A percentile compares a stretch with the other conserved stretches of the same genome.
Conservation (phyloP, 2,329 filamentous ascomycete genomes). For the Apiospora pterosperma region DNA sequence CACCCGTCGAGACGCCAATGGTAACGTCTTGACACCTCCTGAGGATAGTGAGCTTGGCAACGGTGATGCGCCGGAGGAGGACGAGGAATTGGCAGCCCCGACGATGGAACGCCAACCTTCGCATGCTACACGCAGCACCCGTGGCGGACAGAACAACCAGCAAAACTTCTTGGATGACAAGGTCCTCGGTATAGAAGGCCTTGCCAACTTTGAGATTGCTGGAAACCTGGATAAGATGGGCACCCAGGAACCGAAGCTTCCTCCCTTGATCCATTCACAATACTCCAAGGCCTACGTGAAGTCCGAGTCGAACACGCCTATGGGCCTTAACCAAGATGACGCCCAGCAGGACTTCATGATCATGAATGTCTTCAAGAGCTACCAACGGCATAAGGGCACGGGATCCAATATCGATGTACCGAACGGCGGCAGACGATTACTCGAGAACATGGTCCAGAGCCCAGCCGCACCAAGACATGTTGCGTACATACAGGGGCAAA, state of each 20-base stretch:
- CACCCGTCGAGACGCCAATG: conserved; percentile 52
- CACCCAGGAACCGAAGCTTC: conserved; percentile 55
- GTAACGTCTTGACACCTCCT: conserved; percentile 44
- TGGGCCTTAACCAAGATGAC: conserved; percentile 47
- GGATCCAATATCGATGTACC: conserved; percentile 54
- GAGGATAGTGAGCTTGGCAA: conserved; percentile 53
- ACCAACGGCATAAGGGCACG: conserved; percentile 48
- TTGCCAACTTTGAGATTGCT: conserved; percentile 57
- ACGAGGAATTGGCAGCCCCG: conserved; percentile 46
- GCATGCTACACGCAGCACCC: conserved; percentile 61
- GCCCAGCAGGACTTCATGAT: conserved; percentile 53
- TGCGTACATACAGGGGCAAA: conserved; percentile 42
- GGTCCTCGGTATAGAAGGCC: conserved; percentile 56
- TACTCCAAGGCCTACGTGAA: conserved; percentile 57
- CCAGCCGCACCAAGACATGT: conserved; percentile 46
- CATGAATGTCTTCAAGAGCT: conserved; percentile 56
- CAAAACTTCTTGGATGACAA: conserved; percentile 57
- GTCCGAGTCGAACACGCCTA: conserved; percentile 54
- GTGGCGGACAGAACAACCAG: conserved; percentile 44
- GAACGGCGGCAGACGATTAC: conserved; percentile 50
- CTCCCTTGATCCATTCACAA: conserved; percentile 52
- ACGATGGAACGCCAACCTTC: conserved; percentile 63
- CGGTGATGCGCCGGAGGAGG: conserved; percentile 47
- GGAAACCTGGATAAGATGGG: conserved; percentile 56
- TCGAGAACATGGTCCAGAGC: conserved; percentile 51